These are phyloP conservation scores for Terfezia claveryi DNA, from an alignment of 495 filamentous ascomycete genomes.

Conservation along the genomic window DNA sequence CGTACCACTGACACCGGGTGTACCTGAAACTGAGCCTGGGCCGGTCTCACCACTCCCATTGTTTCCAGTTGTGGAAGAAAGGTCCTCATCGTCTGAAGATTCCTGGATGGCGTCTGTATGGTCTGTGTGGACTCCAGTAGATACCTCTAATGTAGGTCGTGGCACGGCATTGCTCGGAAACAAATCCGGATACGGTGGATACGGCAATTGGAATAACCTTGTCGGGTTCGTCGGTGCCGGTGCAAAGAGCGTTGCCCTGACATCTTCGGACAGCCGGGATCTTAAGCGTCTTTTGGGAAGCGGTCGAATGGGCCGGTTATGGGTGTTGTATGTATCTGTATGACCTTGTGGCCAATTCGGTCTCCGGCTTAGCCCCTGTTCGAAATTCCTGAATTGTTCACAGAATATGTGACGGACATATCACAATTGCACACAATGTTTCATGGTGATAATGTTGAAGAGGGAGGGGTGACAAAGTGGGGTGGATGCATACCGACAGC, in stretches of 20 bases:
- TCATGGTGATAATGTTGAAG: neutral
- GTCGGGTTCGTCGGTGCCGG: constrained; percentile 37
- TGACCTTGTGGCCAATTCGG: no score
- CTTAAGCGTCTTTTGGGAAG: constrained; percentile 71
- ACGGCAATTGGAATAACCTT: constrained; percentile 57
- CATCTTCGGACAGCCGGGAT: constrained; percentile 66
- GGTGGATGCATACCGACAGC: constrained; percentile 18
- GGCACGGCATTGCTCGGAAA: neutral
- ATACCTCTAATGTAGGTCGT: constrained; percentile 19
- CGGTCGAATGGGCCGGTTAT: constrained; percentile 57
- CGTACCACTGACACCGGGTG: constrained; percentile 5
- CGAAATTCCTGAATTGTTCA: no score
- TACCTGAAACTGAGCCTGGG: constrained; percentile 2
- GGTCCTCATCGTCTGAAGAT: constrained; percentile 15
- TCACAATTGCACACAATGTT: no score
- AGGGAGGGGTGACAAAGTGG: constrained; percentile 4
- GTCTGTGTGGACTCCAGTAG: constrained; percentile 8
- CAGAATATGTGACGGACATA: no score
- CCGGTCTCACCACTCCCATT: neutral
- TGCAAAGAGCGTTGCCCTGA: constrained; percentile 61
- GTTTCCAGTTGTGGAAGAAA: neutral
- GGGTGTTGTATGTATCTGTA: neutral
- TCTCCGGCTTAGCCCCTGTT: no score
- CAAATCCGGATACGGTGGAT: constrained; percentile 20
- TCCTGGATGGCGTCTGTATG: constrained; percentile 9